These are phyloP conservation scores for Aspergillus aculeatinus DNA, from an alignment of 2,329 filamentous ascomycete species.

Conservation along the genomic window DNA sequence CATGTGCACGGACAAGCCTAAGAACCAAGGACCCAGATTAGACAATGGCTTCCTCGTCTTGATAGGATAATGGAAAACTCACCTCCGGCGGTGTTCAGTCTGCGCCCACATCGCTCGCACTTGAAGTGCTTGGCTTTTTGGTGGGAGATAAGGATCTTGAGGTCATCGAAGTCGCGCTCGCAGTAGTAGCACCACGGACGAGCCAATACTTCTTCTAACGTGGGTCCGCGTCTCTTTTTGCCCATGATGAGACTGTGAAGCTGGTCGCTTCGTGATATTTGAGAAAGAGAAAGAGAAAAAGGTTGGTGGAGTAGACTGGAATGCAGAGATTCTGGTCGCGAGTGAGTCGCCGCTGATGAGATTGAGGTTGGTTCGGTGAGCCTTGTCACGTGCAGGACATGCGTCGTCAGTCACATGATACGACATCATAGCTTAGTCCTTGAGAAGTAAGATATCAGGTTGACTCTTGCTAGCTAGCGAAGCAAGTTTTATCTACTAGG, in stretches of 20 bases:
- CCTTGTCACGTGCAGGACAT: not conserved
- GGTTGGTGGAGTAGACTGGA: not conserved
- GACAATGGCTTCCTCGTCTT: not conserved
- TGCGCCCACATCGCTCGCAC: conserved; percentile 83
- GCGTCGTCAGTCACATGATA: not conserved
- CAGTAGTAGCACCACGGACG: conserved; percentile 99
- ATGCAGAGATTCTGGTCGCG: not conserved
- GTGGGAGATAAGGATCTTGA: conserved; percentile 94
- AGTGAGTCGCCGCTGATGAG: not conserved
- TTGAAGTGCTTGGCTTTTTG: conserved; percentile 99
- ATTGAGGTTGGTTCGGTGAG: not conserved
- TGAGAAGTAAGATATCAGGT: no score
- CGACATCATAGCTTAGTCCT: not conserved
- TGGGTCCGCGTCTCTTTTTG: conserved; percentile 86
- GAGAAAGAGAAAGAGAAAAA: not conserved
- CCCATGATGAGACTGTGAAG: conserved; percentile 58
- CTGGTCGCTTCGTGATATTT: not conserved
- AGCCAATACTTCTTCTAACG: conserved; percentile 81
- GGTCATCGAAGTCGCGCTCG: conserved; percentile 96
- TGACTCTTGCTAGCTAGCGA: no score
- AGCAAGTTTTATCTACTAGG: no score
- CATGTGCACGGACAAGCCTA: conserved; percentile 93
- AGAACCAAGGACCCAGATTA: not conserved
- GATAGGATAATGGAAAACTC: conserved; percentile 30
- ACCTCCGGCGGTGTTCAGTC: conserved; percentile 94